A percentile compares a stretch with the other conserved stretches of the same genome.
phyloP scores from a whole-genome alignment of 2,329 filamentous ascomycete species.

The Hypoxylon rubiginosum region DNA sequence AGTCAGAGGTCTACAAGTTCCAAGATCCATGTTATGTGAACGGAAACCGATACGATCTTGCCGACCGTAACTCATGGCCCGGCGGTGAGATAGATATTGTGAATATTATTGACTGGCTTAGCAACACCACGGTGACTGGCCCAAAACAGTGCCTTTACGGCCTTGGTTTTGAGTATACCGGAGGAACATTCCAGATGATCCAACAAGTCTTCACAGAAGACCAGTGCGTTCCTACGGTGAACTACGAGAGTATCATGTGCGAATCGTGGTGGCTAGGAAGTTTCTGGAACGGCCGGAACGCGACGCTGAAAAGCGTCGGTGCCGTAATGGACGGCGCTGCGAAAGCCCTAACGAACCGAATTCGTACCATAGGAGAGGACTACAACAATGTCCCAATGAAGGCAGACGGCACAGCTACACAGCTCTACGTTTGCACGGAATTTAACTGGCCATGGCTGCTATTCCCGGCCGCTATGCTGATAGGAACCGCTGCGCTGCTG shows the following conservation, averaged over 20 bases:
- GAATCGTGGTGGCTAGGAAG: conserved; percentile 3
- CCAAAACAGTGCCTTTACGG: not conserved
- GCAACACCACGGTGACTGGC: not conserved
- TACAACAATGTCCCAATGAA: not conserved
- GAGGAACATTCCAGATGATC: not conserved
- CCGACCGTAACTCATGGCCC: not conserved
- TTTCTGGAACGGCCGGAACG: not conserved
- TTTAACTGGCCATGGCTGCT: conserved; percentile 10
- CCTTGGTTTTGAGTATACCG: not conserved
- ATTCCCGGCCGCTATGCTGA: not conserved
- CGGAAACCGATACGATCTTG: not conserved
- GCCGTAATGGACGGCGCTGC: not conserved
- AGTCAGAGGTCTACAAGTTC: not conserved
- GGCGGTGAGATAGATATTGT: not conserved
- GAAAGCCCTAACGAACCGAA: not conserved
- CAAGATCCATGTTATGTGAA: not conserved
- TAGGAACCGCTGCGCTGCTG: not conserved
- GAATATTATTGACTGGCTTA: not conserved
- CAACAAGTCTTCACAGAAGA: conserved; percentile 2
- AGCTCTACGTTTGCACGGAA: conserved; percentile 1
- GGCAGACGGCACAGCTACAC: not conserved
- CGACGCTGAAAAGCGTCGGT: not conserved
- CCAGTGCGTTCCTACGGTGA: not conserved
- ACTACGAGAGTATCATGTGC: not conserved
- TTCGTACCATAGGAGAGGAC: not conserved